phyloP scores from a whole-genome alignment of 495 filamentous ascomycete species.

The Daldinia vernicosa region DNA sequence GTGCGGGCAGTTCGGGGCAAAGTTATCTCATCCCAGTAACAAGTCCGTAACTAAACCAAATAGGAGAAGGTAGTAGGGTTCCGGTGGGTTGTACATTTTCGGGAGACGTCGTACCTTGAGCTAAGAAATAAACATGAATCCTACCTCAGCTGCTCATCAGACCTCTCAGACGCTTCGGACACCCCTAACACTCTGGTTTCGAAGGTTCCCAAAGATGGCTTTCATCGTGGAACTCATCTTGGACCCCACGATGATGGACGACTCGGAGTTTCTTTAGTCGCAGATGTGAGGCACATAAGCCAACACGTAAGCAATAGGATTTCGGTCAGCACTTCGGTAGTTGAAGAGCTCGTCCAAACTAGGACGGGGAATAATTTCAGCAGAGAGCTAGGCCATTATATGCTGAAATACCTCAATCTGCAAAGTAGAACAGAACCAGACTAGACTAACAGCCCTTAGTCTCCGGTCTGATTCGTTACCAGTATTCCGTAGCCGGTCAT shows the following conservation, averaged over 20 bases:
- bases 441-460: conserved; percentile 1
- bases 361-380: conserved; percentile 6
- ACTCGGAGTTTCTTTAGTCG: conserved; percentile 23
- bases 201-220: not conserved
- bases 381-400: conserved; percentile 1
- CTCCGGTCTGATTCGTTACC: conserved; percentile 20
- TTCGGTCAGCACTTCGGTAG: conserved; percentile 20
- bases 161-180: not conserved
- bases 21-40: conserved; percentile 20
- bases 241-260: conserved; percentile 13
- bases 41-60: conserved; percentile 23
- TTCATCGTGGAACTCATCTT: conserved; percentile 10
- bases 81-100: conserved; percentile 15
- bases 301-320: conserved; percentile 13
- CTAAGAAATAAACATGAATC: conserved; percentile 7
- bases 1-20: conserved; percentile 32
- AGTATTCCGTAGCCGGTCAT: conserved; percentile 4
- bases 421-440: not conserved
- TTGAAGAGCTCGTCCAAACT: conserved; percentile 22
- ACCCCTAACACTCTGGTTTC: not conserved
- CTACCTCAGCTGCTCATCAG: conserved; percentile 13
- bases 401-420: conserved; percentile 18
- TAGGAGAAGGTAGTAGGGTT: conserved; percentile 11
- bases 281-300: conserved; percentile 15
- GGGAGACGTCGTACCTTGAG: conserved; percentile 5